Conservation (phyloP, 2,329 filamentous ascomycete genomes). For the Aspergillus sp. region DNA sequence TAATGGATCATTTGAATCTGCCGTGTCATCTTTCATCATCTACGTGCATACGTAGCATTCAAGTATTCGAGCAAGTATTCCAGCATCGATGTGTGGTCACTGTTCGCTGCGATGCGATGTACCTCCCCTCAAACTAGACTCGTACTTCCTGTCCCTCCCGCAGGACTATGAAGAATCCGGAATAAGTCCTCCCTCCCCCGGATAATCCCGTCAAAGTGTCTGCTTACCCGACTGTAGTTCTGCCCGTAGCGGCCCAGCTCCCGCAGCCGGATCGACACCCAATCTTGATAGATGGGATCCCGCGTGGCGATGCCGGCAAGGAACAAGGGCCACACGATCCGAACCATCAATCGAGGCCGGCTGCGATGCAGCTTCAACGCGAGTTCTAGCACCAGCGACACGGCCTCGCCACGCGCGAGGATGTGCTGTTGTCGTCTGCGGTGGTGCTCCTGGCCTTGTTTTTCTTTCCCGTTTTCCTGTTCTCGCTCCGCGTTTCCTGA, state of each 20-base stretch:
- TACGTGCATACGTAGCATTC: no score
- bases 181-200: conserved; percentile 14
- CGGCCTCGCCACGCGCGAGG: conserved; percentile 18
- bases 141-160: background rate
- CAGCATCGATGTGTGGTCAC: background rate
- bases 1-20: no score
- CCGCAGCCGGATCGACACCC: conserved; percentile 27
- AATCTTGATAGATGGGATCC: conserved; percentile 27
- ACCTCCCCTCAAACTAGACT: background rate
- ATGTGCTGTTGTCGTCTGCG: background rate
- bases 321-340: conserved; percentile 28
- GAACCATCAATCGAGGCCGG: conserved; percentile 21
- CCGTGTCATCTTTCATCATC: no score
- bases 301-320: conserved; percentile 26
- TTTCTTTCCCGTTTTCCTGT: background rate
- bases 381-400: conserved; percentile 23
- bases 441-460: no score
- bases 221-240: conserved; percentile 23
- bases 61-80: no score
- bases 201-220: conserved; percentile 24
- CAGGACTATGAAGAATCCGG: background rate
- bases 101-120: no score
- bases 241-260: conserved; percentile 25
- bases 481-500: background rate
- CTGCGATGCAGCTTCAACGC: conserved; percentile 24